Base-by-base conservation (phyloP, 2,329 filamentous ascomycete species). In the Fusarium tricinctum region DNA sequence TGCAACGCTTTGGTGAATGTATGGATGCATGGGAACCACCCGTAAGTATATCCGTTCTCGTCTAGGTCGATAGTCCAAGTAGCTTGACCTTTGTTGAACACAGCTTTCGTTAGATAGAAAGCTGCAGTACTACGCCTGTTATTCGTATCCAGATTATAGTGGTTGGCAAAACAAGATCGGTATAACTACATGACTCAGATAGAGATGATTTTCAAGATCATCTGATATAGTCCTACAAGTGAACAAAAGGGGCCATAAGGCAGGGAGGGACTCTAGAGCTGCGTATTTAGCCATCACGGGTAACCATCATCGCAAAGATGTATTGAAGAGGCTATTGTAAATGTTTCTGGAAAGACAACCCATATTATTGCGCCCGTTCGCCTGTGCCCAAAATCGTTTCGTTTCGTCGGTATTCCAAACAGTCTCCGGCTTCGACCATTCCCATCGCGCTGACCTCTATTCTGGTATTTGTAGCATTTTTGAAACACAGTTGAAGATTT, bases 311-410 rank as follows among this genome's bases (percentile, higher is more conserved):
- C 15, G 13, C 22, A 32, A 51, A 38, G 49, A 55, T 67, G 57
- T 68, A 71, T 71, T 68, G 38, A 68, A 47, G 33, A 56, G 46
- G 57, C 63, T 68, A 68, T 47, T 63, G 45, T 63, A 68, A 48
- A 28, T 55, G 48, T 49, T 47, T 52, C 44, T 54, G 46, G 51
- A 66, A 70, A 58, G 46, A 50, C 33, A 62, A 51, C 32, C 61
- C 51, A 61, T 68, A 28, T 49, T 19, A 68, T 68, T 70, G 68
- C 76, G 71, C 71, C 71, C 33, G 68, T 73, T 75, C 74, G 74
- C 74, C 74, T 48, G 63, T 75, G 66, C 71, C 70, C 68, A 50
- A 67, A 61, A 47, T 61, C 44, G 66, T 62, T 63, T 73, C 63
- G 60, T 58, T 54, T 63, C 59, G 53, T 66, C 42, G 58, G 65